A percentile compares a stretch with the other conserved stretches of the same genome.
These are phyloP conservation scores for Elongisporangium senticosum DNA, from an alignment of 352 stramenopile species.

Conservation along the genomic window DNA sequence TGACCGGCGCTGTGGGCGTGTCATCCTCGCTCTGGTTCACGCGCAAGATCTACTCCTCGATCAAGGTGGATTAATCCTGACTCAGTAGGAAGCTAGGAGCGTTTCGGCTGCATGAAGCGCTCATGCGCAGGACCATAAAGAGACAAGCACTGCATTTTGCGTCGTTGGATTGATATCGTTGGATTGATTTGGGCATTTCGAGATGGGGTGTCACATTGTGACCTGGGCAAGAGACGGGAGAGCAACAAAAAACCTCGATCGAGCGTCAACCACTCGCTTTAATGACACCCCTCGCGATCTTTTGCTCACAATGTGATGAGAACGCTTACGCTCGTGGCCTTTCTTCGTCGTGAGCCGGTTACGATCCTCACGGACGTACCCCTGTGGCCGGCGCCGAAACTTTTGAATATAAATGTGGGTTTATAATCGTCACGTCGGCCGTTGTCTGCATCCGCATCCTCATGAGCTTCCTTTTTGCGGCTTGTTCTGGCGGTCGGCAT, in stretches of 20 bases:
- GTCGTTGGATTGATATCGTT: background rate
- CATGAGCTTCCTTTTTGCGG: background rate
- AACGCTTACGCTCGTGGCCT: background rate
- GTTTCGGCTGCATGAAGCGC: slow-evolving; percentile 1
- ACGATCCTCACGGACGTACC: background rate
- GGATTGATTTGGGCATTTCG: background rate
- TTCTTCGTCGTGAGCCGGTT: background rate
- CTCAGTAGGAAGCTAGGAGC: background rate
- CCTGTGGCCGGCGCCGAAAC: background rate
- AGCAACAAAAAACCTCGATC: slow-evolving; percentile 1
- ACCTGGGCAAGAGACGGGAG: background rate
- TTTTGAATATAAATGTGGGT: background rate
- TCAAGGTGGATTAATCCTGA: slow-evolving; percentile 95
- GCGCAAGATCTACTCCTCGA: slow-evolving; percentile 96
- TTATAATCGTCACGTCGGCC: background rate
- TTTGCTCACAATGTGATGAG: background rate
- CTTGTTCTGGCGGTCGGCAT: background rate
- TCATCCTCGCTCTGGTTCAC: slow-evolving; percentile 98
- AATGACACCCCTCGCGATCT: slow-evolving; percentile 3
- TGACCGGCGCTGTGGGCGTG: slow-evolving; percentile 97
- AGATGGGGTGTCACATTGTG: background rate
- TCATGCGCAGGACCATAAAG: background rate
- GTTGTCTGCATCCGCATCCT: background rate
- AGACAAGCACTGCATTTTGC: background rate
- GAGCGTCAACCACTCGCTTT: background rate